These are phyloP conservation scores for Stagonosporopsis cucurbitacearum DNA, from an alignment of 2,329 filamentous ascomycete genomes.

Conservation along the genomic window DNA sequence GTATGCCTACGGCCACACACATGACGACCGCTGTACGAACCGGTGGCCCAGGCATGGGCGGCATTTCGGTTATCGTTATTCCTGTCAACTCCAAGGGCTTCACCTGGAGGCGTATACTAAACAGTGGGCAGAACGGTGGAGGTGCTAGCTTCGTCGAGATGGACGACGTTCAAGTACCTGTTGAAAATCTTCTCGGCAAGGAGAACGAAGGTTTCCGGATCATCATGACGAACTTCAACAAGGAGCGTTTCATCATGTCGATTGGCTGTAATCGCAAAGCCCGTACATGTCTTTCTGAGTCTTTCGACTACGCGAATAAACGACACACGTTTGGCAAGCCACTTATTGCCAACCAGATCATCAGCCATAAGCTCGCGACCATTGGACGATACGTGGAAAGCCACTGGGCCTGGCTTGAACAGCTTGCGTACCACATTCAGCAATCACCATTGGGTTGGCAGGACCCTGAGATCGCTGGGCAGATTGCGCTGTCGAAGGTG, in stretches of 20 bases:
- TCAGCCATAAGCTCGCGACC: slow-evolving; percentile 65
- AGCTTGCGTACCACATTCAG: slow-evolving; percentile 63
- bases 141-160: slow-evolving; percentile 65
- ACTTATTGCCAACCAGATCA: slow-evolving; percentile 64
- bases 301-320: slow-evolving; percentile 59
- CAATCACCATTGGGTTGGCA: slow-evolving; percentile 51
- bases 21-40: slow-evolving; percentile 69
- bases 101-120: slow-evolving; percentile 62
- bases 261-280: slow-evolving; percentile 64
- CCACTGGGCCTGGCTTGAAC: slow-evolving; percentile 67
- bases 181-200: slow-evolving; percentile 59
- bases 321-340: slow-evolving; percentile 66
- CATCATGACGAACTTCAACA: slow-evolving; percentile 63
- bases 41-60: slow-evolving; percentile 59
- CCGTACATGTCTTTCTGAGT: slow-evolving; percentile 61
- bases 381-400: slow-evolving; percentile 66
- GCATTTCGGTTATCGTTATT: slow-evolving; percentile 66
- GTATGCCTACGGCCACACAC: slow-evolving; percentile 65
- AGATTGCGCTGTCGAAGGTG: slow-evolving; percentile 56
- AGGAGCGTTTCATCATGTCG: slow-evolving; percentile 65
- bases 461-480: slow-evolving; percentile 48
- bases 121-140: slow-evolving; percentile 71
- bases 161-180: slow-evolving; percentile 63
- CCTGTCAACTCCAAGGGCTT: slow-evolving; percentile 60
- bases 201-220: slow-evolving; percentile 64